Base-by-base conservation (phyloP, 176 grass and related monocot genomes). In the Oropetium thomaeum region DNA sequence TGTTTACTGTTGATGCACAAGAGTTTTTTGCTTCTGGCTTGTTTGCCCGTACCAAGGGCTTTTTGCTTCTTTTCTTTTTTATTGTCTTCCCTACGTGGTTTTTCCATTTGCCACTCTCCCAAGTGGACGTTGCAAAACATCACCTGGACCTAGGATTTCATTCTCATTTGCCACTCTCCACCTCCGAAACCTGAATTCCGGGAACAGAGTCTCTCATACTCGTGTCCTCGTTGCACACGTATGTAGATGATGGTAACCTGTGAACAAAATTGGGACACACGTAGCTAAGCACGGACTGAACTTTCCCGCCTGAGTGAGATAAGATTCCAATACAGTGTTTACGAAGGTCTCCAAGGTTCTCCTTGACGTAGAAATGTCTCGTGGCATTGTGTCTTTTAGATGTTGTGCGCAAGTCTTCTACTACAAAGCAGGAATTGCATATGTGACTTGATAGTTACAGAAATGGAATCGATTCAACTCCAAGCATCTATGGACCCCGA, bases 401-500 rank as follows among this genome's bases (percentile, higher is more conserved):
- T 37, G 62, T 10, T 23, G 26, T 33, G 28, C 25, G 10, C 58
- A 17, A 32, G 34, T 54, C 33, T 22, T 29, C 17, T 16, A 10
- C 78, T 38, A 13, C n/a, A 69, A 43, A 38, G 17, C 39, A 51
- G 5, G 42, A 31, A 31, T 17, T 68, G 62, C 17, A 38, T 15
- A n/a, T 20, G 64, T 41, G 34, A 10, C 39, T 33, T 59, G 31
- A 9, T 20, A 13, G 49, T 5, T 7, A 49, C 16, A 16, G 14
- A 41, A 4, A 45, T 20, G 16, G 31, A n/a, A 35, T 57, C 30
- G 45, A 58, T 76, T 87, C 65, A 17, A 30, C 29, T 58, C 23
- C 23, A 81, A 71, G 23, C 57, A 77, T 58, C 58, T 37, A 43
- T 31, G 40, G 54, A 69, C 23, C 39, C 54, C 20, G 53, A 23